These are phyloP conservation scores for Sporothrix inflata DNA, from an alignment of 2,329 filamentous ascomycete species.

Conservation along the genomic window DNA sequence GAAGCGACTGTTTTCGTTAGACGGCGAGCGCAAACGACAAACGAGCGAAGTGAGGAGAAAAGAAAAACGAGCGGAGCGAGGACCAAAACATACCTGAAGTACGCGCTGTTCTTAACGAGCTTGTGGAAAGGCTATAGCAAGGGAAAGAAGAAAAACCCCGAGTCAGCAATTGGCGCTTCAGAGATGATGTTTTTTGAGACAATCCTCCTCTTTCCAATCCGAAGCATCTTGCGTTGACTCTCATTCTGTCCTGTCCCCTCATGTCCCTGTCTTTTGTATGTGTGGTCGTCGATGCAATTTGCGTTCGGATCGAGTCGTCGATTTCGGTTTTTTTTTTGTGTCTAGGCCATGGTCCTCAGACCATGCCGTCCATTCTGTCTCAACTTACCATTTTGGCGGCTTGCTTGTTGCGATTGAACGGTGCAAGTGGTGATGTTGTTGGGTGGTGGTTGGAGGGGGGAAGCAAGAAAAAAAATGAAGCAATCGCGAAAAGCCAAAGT, in stretches of 20 bases:
- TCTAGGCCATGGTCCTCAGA: slow-evolving; percentile 26
- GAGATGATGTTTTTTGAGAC: slow-evolving; percentile 47
- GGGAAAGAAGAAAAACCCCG: slow-evolving; percentile 62
- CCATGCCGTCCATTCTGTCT: slow-evolving; percentile 39
- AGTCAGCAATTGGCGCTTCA: slow-evolving; percentile 99
- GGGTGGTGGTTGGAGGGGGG: slow-evolving; percentile 42
- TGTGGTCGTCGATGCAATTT: neutral
- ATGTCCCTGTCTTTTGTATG: neutral
- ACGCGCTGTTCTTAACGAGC: slow-evolving; percentile 94
- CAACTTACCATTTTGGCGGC: slow-evolving; percentile 72
- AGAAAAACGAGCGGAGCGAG: neutral
- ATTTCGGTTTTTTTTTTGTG: neutral
- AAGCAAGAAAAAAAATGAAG: slow-evolving; percentile 35
- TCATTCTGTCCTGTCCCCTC: slow-evolving; percentile 37
- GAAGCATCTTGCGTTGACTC: slow-evolving; percentile 99
- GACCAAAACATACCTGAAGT: slow-evolving; percentile 75
- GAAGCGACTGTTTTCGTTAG: slow-evolving; percentile 70
- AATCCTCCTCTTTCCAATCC: slow-evolving; percentile 60
- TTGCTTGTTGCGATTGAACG: slow-evolving; percentile 47
- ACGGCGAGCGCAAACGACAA: neutral
- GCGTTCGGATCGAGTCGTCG: slow-evolving; percentile 22
- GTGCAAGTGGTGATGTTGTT: slow-evolving; percentile 39
- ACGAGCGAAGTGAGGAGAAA: neutral
- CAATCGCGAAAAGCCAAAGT: neutral
- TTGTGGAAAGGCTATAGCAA: slow-evolving; percentile 80